phyloP scores from a whole-genome alignment of 2,329 filamentous ascomycete genomes.

The Monilinia aucupariae region DNA sequence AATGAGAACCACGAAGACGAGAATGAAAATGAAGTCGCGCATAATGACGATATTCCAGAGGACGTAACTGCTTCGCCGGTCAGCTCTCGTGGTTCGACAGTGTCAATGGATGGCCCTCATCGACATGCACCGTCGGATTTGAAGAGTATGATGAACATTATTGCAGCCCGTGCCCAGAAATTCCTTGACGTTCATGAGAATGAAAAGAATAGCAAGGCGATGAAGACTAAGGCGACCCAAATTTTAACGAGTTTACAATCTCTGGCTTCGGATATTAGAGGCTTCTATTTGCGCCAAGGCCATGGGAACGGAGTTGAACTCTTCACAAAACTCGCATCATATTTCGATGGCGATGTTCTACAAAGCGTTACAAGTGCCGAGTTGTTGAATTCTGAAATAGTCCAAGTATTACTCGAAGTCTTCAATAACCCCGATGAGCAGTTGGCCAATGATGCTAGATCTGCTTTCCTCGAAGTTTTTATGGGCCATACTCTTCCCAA shows the following conservation, averaged over 20 bases:
- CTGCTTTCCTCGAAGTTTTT: constrained; percentile 85
- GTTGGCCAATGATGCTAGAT: constrained; percentile 62
- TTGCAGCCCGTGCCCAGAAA: constrained; percentile 69
- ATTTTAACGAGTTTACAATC: constrained; percentile 69
- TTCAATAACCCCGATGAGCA: constrained; percentile 67
- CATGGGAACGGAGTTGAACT: constrained; percentile 55
- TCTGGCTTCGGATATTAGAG: constrained; percentile 66
- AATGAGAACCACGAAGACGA: constrained; percentile 43
- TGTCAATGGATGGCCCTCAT: constrained; percentile 54
- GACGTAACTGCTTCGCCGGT: constrained; percentile 34
- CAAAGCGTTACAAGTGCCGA: constrained; percentile 96
- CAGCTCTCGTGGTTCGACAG: constrained; percentile 58
- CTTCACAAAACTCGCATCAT: constrained; percentile 70
- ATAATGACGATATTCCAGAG: constrained; percentile 50
- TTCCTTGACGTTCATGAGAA: constrained; percentile 82
- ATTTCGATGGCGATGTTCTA: constrained; percentile 83
- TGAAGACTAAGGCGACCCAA: constrained; percentile 72
- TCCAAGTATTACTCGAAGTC: constrained; percentile 74
- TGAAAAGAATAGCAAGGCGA: constrained; percentile 61
- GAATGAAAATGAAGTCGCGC: constrained; percentile 40
- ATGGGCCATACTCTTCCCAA: constrained; percentile 70
- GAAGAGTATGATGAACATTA: constrained; percentile 63
- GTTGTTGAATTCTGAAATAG: constrained; percentile 82
- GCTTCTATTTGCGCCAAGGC: constrained; percentile 59
- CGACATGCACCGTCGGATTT: constrained; percentile 44